Percentiles rank a stretch among this genome's conserved stretches.
Conservation (phyloP, 805 yeast species). For the Wickerhamomyces chambardii region DNA sequence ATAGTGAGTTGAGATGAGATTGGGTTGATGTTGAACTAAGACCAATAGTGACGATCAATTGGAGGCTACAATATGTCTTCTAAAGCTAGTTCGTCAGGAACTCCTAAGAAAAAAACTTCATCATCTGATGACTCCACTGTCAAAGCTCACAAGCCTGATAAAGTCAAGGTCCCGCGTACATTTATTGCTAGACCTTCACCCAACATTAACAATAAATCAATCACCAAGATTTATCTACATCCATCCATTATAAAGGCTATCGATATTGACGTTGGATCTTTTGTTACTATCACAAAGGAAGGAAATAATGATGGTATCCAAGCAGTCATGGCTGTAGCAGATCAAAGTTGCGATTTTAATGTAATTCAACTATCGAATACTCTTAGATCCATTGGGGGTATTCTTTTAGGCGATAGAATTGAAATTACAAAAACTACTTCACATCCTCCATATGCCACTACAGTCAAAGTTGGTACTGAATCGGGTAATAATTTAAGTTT, state of each 20-base stretch:
- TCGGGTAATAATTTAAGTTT: slow-evolving; percentile 12
- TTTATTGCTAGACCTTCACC: slow-evolving; percentile 30
- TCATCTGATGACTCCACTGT: no score
- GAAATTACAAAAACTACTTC: slow-evolving; percentile 32
- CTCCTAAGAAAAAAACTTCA: slow-evolving; percentile 21
- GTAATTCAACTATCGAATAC: slow-evolving; percentile 41
- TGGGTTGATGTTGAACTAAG: no score
- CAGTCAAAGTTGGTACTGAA: slow-evolving; percentile 23
- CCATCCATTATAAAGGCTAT: slow-evolving; percentile 35
- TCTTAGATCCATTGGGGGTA: slow-evolving; percentile 30
- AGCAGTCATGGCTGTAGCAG: slow-evolving; percentile 31
- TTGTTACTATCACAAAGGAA: slow-evolving; percentile 35
- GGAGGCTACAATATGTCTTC: not conserved
- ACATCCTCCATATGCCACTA: slow-evolving; percentile 40
- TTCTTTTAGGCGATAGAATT: slow-evolving; percentile 42
- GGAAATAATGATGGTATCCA: slow-evolving; percentile 39
- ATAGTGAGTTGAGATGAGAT: no score
- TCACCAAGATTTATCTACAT: slow-evolving; percentile 30
- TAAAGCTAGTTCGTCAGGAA: slow-evolving; percentile 11
- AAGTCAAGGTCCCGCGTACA: slow-evolving; percentile 26
- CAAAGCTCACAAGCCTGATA: slow-evolving; percentile 12
- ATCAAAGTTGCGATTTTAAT: slow-evolving; percentile 20
- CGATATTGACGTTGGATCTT: slow-evolving; percentile 34
- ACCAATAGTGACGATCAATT: no score
- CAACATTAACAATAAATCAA: slow-evolving; percentile 18